Conservation (phyloP, 805 yeast species). For the Candida vaughaniae region DNA sequence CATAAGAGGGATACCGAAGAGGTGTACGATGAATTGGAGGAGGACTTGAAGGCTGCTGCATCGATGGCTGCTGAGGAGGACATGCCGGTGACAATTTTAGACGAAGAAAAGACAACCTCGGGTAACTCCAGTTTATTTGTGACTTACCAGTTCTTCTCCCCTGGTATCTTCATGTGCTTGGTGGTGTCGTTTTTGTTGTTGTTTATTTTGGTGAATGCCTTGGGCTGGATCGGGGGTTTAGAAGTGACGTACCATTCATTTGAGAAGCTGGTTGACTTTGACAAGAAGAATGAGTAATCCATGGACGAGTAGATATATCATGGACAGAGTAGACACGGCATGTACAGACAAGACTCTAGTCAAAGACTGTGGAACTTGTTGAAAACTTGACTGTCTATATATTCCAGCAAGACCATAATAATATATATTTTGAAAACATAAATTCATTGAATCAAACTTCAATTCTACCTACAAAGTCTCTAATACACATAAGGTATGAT, state of each 20-base stretch:
- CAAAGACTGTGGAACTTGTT: too few relatives aligned
- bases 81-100: constrained; percentile 19
- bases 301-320: too few relatives aligned
- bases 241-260: constrained; percentile 81
- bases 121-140: constrained; percentile 50
- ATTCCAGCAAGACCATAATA: too few relatives aligned
- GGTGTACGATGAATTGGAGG: constrained; percentile 23
- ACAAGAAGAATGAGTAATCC: constrained; percentile 44
- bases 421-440: too few relatives aligned
- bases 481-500: constrained; percentile 86
- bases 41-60: constrained; percentile 33
- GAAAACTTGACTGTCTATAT: too few relatives aligned
- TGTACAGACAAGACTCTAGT: too few relatives aligned
- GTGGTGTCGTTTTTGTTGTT: constrained; percentile 64
- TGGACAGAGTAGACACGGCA: too few relatives aligned
- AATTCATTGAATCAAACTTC: too few relatives aligned
- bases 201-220: constrained; percentile 56
- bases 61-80: constrained; percentile 26
- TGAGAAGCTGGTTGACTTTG: constrained; percentile 61
- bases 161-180: constrained; percentile 77
- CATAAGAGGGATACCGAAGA: constrained; percentile 2
- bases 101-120: constrained; percentile 1
- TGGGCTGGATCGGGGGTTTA: constrained; percentile 67
- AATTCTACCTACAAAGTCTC: too few relatives aligned
- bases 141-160: constrained; percentile 68